These are phyloP conservation scores for Pharus latifolius DNA, from an alignment of 176 grass and related monocot genomes.

Conservation along the genomic window DNA sequence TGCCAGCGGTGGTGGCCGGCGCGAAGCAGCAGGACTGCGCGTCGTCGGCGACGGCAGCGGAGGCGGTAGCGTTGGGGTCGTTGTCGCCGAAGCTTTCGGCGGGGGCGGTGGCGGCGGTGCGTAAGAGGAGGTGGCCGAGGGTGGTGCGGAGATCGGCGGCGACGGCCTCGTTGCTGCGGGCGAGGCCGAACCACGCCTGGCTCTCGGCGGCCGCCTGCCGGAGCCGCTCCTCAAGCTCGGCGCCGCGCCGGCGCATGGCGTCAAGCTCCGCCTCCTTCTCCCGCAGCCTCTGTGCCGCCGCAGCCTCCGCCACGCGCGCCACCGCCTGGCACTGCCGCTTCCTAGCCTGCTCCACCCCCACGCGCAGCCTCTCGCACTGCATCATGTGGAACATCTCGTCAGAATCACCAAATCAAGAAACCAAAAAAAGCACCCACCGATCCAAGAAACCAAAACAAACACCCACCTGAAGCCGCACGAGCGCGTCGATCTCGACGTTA, in stretches of 20 bases:
- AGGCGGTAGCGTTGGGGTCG: neutral
- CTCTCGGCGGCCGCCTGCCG: conserved; percentile 31
- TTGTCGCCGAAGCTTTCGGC: conserved; percentile 53
- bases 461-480: conserved; percentile 38
- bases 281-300: neutral
- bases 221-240: conserved; percentile 34
- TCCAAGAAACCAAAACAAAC: neutral
- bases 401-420: neutral
- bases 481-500: conserved; percentile 27
- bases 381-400: neutral
- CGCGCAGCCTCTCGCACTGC: conserved; percentile 34
- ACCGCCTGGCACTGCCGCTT: conserved; percentile 39
- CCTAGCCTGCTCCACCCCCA: conserved; percentile 24
- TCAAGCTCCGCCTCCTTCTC: conserved; percentile 32
- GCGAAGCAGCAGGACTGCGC: conserved; percentile 20
- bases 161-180: conserved; percentile 40
- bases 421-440: neutral
- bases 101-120: neutral
- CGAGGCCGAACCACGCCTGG: conserved; percentile 41
- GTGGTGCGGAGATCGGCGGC: conserved; percentile 22
- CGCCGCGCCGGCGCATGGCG: neutral
- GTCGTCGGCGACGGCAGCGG: conserved; percentile 3
- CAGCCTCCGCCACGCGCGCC: conserved; percentile 10
- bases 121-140: conserved; percentile 36
- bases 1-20: neutral